Percentiles rank a stretch among this genome's conserved stretches.
Conservation (phyloP, 192 early-diverging fungal genomes). For the Funneliformis mosseae region DNA sequence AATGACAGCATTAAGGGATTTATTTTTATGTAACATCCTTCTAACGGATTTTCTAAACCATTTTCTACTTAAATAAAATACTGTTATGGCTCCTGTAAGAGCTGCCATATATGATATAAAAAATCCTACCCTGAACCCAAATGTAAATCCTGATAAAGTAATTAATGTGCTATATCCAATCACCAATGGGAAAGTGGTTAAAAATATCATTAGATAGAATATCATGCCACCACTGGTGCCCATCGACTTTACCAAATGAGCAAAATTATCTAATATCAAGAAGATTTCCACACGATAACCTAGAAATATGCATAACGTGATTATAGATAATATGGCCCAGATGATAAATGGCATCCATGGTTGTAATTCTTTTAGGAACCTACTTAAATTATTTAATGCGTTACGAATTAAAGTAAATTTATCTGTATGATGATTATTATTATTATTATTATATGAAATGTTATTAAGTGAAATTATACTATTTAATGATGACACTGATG, state of each 20-base stretch:
- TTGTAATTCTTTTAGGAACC: neutral
- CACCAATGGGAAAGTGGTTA: conserved; percentile 69
- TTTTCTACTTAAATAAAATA: conserved; percentile 54
- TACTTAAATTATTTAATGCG: neutral
- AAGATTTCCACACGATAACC: neutral
- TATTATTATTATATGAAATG: neutral
- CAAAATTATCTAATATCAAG: neutral
- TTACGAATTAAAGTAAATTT: neutral
- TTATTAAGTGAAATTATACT: neutral
- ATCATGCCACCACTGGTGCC: conserved; percentile 8
- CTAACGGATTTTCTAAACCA: conserved; percentile 51
- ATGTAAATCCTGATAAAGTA: conserved; percentile 68
- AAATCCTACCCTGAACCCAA: conserved; percentile 62
- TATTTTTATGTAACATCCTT: conserved; percentile 47
- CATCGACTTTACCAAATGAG: neutral
- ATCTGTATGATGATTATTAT: neutral
- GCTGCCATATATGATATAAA: conserved; percentile 62
- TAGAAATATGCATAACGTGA: neutral
- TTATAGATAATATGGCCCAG: neutral
- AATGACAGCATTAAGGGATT: conserved; percentile 52
- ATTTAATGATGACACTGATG: neutral
- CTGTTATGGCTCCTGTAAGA: conserved; percentile 52
- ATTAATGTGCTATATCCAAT: conserved; percentile 68
- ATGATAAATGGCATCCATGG: neutral
- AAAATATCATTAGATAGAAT: conserved; percentile 43